Base-by-base conservation (phyloP, 2,329 filamentous ascomycete species). In the Epicoccum sorghinum region DNA sequence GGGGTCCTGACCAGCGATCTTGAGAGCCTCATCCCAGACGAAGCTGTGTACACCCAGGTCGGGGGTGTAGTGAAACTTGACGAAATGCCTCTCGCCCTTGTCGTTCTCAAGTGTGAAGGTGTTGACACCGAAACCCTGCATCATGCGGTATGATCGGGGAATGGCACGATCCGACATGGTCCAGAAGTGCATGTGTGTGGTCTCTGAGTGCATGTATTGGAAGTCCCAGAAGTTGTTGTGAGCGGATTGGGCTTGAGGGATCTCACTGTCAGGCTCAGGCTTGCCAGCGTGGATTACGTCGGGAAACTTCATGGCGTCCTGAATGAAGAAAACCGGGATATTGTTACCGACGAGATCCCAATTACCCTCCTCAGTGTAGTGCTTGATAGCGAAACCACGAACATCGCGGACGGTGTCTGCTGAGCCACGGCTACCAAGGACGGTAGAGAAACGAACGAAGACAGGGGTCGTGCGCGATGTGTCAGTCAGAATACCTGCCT, bases 91-190 rank as follows among this genome's bases (percentile, higher is more conserved):
- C 69, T 89, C 83, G 22, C 88, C 89, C 60, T 88, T 81, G 23
- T 80, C 82, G 56, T 91, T 91, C 57, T 80, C 79, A 2, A 92
- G 80, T 0, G 84, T 89, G 65, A 81, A 93, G 0, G 90, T 93
- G 74, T 93, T 92, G 62, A 93, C 90, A 48, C 90, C 89, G 52
- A 93, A 93, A 0, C 90, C 90, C 62, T 93, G 89, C 88, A 93
- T 92, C 89, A 92, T 92, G 23, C 90, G 86, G 75, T 82, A 92
- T 0, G 87, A 90, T 2, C 88, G 83, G 1, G 89, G 89, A 51
- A 91, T 91, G 0, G 81, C 80, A 25, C 89, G 82, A 69, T 92
- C 90, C 7, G 85, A 89, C 86, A 91, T 90, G 27, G 86, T 78
- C 89, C 89, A 93, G 80, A 90, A 85, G 62, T 84, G 89, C 87